Conservation (phyloP, 1,139 yeast species). For the Debaryomyces psychrophilus region DNA sequence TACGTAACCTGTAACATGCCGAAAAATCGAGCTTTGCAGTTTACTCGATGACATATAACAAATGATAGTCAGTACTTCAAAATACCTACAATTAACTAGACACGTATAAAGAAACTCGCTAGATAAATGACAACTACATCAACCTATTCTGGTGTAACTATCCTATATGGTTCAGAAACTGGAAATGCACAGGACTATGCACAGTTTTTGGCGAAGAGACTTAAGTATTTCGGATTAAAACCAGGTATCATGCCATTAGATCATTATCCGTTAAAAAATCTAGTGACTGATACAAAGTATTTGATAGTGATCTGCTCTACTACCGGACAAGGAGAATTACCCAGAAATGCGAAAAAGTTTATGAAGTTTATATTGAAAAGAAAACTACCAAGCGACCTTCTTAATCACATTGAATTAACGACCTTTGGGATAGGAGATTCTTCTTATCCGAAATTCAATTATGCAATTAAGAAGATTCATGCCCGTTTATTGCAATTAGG, state of each 20-base stretch:
- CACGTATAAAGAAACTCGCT: background rate
- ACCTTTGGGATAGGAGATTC: constrained; percentile 96
- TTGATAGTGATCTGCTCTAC: constrained; percentile 81
- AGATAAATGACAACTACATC: background rate
- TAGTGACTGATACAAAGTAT: constrained; percentile 50
- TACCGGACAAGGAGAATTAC: constrained; percentile 95
- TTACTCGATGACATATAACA: background rate
- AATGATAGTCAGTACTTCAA: background rate
- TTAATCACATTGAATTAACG: constrained; percentile 65
- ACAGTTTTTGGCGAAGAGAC: constrained; percentile 55
- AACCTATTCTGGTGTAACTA: constrained; percentile 39
- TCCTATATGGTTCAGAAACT: constrained; percentile 89
- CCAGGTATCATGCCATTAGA: constrained; percentile 62
- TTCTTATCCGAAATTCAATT: constrained; percentile 83
- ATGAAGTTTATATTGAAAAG: constrained; percentile 74
- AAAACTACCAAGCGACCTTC: constrained; percentile 64
- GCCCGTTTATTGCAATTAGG: constrained; percentile 80
- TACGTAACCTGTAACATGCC: constrained; percentile 9
- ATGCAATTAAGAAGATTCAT: constrained; percentile 82
- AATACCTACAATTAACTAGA: background rate
- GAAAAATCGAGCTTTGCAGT: constrained; percentile 1
- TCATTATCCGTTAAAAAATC: constrained; percentile 56
- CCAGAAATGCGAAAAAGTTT: constrained; percentile 70
- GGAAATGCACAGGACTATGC: constrained; percentile 93
- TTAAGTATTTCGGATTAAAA: constrained; percentile 58